Conservation (phyloP, 805 yeast species). For the Sugiyamaella americana region DNA sequence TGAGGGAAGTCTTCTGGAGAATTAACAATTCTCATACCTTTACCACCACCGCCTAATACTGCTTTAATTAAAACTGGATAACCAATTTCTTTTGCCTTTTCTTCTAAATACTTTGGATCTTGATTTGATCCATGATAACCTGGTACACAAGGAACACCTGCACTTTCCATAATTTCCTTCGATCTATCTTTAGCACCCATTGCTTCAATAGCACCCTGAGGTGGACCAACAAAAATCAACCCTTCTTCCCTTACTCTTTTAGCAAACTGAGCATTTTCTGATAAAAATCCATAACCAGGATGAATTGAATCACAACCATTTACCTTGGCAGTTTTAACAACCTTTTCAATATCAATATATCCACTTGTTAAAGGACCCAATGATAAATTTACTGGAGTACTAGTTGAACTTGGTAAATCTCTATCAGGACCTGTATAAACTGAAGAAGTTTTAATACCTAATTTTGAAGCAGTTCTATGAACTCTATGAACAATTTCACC, state of each 20-base stretch:
- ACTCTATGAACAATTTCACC: constrained; percentile 44
- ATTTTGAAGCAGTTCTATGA: constrained; percentile 23
- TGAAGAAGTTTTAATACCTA: constrained; percentile 30
- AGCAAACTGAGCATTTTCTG: constrained; percentile 37
- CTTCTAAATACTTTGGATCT: constrained; percentile 24
- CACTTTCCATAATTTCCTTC: constrained; percentile 30
- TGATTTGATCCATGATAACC: constrained; percentile 32
- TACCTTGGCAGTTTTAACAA: constrained; percentile 43
- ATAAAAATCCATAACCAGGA: constrained; percentile 53
- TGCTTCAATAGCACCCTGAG: constrained; percentile 30
- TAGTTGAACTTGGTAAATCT: constrained; percentile 24
- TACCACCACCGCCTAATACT: constrained; percentile 57
- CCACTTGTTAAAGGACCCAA: constrained; percentile 25
- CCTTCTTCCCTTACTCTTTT: constrained; percentile 30
- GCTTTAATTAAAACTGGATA: constrained; percentile 54
- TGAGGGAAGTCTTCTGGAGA: constrained; percentile 42
- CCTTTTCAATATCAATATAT: constrained; percentile 40
- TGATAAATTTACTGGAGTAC: constrained; percentile 20
- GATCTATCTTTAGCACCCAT: constrained; percentile 32
- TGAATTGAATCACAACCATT: constrained; percentile 49
- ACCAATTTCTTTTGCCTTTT: constrained; percentile 27
- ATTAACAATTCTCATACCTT: constrained; percentile 50
- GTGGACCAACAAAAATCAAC: constrained; percentile 32
- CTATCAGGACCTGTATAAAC: constrained; percentile 30
- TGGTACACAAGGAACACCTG: constrained; percentile 32